Evolutionary conservation across 1,284 basidiomycete species (phyloP).

Genomic region (Microbotryum saponariae): DNA sequence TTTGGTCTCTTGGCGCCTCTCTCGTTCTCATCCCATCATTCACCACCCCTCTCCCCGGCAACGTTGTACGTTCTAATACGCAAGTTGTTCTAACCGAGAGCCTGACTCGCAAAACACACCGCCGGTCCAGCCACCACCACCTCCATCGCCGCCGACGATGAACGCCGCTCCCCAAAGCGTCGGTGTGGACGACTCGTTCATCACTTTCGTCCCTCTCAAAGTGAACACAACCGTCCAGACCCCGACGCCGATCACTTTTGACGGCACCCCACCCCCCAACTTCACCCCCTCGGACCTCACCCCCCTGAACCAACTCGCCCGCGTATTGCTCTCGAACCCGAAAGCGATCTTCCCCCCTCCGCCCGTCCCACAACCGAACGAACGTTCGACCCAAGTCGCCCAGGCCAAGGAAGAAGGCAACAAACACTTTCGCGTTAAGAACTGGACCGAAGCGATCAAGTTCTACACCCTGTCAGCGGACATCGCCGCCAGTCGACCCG

Average conservation of each 20-base stretch:
- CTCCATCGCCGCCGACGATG: too few relatives aligned
- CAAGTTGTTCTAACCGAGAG: too few relatives aligned
- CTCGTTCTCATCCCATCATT: too few relatives aligned
- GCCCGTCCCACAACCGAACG: constrained; percentile 69
- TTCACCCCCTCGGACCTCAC: constrained; percentile 15
- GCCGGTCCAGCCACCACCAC: too few relatives aligned
- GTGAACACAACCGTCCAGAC: constrained; percentile 12
- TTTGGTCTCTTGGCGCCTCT: too few relatives aligned
- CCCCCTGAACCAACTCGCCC: constrained; percentile 23
- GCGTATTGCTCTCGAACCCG: constrained; percentile 26
- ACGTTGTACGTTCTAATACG: too few relatives aligned
- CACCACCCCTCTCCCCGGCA: too few relatives aligned
- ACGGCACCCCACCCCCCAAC: constrained; percentile 2
- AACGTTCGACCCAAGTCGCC: constrained; percentile 63
- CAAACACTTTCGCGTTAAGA: constrained; percentile 67
- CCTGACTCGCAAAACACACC: too few relatives aligned
- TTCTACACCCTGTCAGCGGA: constrained; percentile 77
- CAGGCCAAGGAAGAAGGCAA: constrained; percentile 84
- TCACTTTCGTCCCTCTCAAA: constrained; percentile 20
- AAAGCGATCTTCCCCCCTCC: constrained; percentile 45
- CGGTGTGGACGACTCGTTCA: background rate
- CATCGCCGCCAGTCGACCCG: constrained; percentile 72
- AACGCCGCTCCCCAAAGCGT: background rate
- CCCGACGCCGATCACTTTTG: constrained; percentile 7
- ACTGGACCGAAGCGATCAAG: constrained; percentile 66